Evolutionary conservation across 768 basidiomycete genomes (phyloP).

Genomic region (Rhizopogon sp.): DNA sequence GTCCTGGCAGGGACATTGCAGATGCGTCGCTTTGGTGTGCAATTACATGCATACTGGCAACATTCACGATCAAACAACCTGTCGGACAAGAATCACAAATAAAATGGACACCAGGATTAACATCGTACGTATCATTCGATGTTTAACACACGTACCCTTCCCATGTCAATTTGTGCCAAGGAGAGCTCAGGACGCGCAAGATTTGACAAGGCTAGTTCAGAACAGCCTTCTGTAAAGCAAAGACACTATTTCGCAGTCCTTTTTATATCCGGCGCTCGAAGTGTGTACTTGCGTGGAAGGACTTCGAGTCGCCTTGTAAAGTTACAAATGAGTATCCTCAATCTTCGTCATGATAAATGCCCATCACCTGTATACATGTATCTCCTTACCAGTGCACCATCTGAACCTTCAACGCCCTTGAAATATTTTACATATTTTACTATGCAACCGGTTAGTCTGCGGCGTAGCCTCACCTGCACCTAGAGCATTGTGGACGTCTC

Average conservation of each 20-base stretch:
- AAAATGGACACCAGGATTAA: conserved; percentile 13
- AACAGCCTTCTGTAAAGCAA: too few species aligned
- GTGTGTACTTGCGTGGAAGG: conserved; percentile 57
- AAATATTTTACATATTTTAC: too few species aligned
- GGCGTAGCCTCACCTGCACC: conserved; percentile 46
- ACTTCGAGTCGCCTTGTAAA: conserved; percentile 3
- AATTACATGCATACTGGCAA: conserved; percentile 12
- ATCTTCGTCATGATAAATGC: too few species aligned
- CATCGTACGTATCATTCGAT: conserved; percentile 1
- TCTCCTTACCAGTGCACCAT: too few species aligned
- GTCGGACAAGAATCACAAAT: conserved; percentile 10
- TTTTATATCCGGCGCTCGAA: conserved; percentile 29
- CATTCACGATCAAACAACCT: conserved; percentile 10
- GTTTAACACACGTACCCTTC: too few species aligned
- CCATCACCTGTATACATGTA: too few species aligned
- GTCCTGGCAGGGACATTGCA: conserved; percentile 1
- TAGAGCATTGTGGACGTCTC: conserved; percentile 85
- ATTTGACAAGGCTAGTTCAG: too few species aligned
- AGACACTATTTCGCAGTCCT: too few species aligned
- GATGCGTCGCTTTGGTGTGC: conserved; percentile 5
- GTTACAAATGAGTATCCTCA: conserved; percentile 30
- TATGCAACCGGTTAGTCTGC: too few species aligned
- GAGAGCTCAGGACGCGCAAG: too few species aligned
- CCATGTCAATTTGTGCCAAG: too few species aligned
- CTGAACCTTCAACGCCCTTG: too few species aligned